Evolutionary conservation across 352 stramenopile genomes (phyloP).

Genomic region (Globisporangium emineosum): DNA sequence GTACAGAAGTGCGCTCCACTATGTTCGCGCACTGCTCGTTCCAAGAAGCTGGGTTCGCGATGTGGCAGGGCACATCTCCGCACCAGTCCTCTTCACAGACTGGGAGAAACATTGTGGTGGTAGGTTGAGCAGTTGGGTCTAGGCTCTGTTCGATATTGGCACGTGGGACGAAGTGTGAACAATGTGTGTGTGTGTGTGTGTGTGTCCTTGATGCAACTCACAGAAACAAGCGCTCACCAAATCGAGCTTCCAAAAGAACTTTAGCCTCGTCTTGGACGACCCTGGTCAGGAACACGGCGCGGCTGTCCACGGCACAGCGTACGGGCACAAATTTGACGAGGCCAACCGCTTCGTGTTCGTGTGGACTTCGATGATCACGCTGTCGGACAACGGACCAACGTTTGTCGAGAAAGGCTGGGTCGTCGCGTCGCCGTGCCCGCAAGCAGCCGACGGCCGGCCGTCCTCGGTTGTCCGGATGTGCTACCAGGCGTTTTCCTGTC

Average conservation of each 20-base stretch:
- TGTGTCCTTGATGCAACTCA: background rate
- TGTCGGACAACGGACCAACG: background rate
- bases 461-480: background rate
- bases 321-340: slow-evolving; percentile 17
- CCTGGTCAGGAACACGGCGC: background rate
- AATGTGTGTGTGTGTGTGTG: too few species aligned
- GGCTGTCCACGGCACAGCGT: slow-evolving; percentile 8
- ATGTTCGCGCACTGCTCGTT: background rate
- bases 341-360: slow-evolving; percentile 3
- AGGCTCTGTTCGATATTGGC: too few species aligned
- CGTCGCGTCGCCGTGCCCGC: background rate
- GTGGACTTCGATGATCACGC: slow-evolving; percentile 8
- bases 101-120: too few species aligned
- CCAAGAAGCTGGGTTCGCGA: slow-evolving; percentile 4
- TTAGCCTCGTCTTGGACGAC: slow-evolving; percentile 2
- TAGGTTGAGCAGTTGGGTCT: too few species aligned
- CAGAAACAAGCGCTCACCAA: slow-evolving; percentile 1
- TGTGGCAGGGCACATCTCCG: slow-evolving; percentile 9
- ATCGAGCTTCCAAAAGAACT: slow-evolving; percentile 14
- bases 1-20: slow-evolving; percentile 3
- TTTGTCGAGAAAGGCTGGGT: slow-evolving; percentile 16
- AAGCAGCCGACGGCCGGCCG: background rate
- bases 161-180: too few species aligned
- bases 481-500: background rate
- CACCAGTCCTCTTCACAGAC: too few species aligned